Base-by-base conservation (phyloP, 2,329 filamentous ascomycete genomes). In the Paramyrothecium roridum region DNA sequence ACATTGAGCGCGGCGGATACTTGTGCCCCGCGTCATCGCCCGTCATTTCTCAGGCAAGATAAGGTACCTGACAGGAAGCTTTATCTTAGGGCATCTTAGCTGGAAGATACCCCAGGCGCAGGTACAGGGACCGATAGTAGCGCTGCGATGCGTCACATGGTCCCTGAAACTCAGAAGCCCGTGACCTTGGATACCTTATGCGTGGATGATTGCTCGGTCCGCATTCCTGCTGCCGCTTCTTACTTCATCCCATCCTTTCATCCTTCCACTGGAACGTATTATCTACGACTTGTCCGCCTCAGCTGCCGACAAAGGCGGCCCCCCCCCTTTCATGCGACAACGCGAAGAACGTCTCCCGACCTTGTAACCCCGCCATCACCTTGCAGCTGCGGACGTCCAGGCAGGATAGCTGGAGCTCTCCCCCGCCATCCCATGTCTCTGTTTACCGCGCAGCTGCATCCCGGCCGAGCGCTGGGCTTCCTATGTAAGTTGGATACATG, bases 381-480 rank as follows among this genome's bases (percentile, higher is more conserved):
- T 22, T 16, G 30, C 49, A 51, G 49, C 49, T 40, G n/a, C 33
- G 33, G 13, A 40, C 34, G 45, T 40, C 48, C 57, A 47, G n/a
- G 46, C 50, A 40, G 6, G 10, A 43, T 6, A 43, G 37, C 37
- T 13, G n/a, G 37, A 43, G 37, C 37, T 50, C 47, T 52, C 48
- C 60, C 26, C 26, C 26, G 26, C 26, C 26, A 30, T 61, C 52
- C n/a, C 62, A 77, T 77, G 77, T 76, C 80, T 48, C 73, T 82
- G 50, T 82, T 84, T 64, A 76, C 73, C 33, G 84, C 84, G 54
- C 84, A 87, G 67, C 83, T 91, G 34, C 77, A 85, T 67, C 88
- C 88, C 19, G 85, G 86, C 30, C 80, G 83, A 65, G 85, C 82
- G 21, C 73, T 89, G 59, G 85, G 87, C n/a, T 85, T 85, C 60